Percentiles rank a stretch among this genome's conserved stretches.
Evolutionary conservation across 805 yeast genomes (phyloP).

Genomic region (Candida broadrunensis): DNA sequence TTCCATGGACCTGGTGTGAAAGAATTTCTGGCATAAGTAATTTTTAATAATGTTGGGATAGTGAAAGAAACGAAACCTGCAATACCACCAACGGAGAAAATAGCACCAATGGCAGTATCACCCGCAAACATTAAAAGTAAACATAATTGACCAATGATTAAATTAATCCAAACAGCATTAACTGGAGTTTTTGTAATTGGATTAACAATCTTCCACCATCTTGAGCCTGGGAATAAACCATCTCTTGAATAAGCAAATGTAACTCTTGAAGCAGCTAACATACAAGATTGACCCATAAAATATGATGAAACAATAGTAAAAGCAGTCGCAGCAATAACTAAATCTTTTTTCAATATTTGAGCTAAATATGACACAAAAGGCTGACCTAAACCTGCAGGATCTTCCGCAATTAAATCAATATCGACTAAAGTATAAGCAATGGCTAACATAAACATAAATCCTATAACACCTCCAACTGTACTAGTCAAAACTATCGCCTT

Average conservation of each 20-base stretch:
- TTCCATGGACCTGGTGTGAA: conserved; percentile 69
- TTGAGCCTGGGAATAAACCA: conserved; percentile 60
- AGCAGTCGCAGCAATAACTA: conserved; percentile 34
- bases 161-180: conserved; percentile 60
- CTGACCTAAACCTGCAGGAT: conserved; percentile 50
- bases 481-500: conserved; percentile 62
- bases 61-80: conserved; percentile 65
- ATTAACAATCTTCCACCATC: conserved; percentile 48
- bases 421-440: conserved; percentile 60
- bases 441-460: conserved; percentile 56
- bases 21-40: conserved; percentile 48
- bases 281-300: conserved; percentile 43
- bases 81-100: conserved; percentile 71
- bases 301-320: conserved; percentile 39
- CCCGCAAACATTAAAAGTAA: conserved; percentile 62
- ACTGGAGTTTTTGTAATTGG: conserved; percentile 57
- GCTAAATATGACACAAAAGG: conserved; percentile 56
- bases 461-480: conserved; percentile 51
- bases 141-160: conserved; percentile 51
- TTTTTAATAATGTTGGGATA: conserved; percentile 59
- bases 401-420: conserved; percentile 43
- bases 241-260: conserved; percentile 68
- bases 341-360: conserved; percentile 43
- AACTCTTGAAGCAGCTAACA: conserved; percentile 66
- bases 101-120: conserved; percentile 64